A percentile compares a stretch with the other conserved stretches of the same genome.
Conservation (phyloP, 371 early-diverging fungal genomes). For the Syncephalastrum sp. region DNA sequence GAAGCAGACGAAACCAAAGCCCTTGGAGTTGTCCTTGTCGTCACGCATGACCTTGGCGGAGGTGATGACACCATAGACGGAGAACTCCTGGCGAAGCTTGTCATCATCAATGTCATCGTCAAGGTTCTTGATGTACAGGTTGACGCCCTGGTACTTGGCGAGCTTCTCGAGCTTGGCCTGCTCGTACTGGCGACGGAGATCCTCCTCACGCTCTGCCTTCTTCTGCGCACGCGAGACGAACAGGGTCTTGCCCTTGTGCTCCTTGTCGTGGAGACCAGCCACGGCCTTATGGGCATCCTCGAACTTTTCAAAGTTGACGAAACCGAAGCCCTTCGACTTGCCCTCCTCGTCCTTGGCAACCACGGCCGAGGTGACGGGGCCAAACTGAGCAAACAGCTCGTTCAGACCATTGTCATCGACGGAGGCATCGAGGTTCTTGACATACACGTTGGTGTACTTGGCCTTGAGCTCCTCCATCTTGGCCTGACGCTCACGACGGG, state of each 20-base stretch:
- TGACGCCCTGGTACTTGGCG: constrained; percentile 97
- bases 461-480: constrained; percentile 91
- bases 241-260: constrained; percentile 87
- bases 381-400: constrained; percentile 84
- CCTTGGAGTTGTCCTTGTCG: constrained; percentile 76
- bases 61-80: constrained; percentile 93
- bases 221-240: constrained; percentile 98
- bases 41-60: constrained; percentile 97
- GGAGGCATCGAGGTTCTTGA: constrained; percentile 93
- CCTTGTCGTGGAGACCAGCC: constrained; percentile 91
- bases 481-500: constrained; percentile 91
- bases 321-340: constrained; percentile 92
- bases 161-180: constrained; percentile 91
- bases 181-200: constrained; percentile 93
- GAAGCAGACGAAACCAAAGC: constrained; percentile 93
- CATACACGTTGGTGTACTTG: constrained; percentile 97
- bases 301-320: constrained; percentile 96
- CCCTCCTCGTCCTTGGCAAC: constrained; percentile 78
- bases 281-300: constrained; percentile 93
- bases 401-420: constrained; percentile 84
- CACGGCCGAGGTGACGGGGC: constrained; percentile 84
- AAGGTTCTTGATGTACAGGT: constrained; percentile 98
- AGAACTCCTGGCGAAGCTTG: constrained; percentile 92
- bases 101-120: constrained; percentile 96
- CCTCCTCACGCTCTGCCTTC: constrained; percentile 98